A percentile compares a stretch with the other conserved stretches of the same genome.
phyloP scores from a whole-genome alignment of 1,284 basidiomycete genomes.

The Puccinia novopanici region DNA sequence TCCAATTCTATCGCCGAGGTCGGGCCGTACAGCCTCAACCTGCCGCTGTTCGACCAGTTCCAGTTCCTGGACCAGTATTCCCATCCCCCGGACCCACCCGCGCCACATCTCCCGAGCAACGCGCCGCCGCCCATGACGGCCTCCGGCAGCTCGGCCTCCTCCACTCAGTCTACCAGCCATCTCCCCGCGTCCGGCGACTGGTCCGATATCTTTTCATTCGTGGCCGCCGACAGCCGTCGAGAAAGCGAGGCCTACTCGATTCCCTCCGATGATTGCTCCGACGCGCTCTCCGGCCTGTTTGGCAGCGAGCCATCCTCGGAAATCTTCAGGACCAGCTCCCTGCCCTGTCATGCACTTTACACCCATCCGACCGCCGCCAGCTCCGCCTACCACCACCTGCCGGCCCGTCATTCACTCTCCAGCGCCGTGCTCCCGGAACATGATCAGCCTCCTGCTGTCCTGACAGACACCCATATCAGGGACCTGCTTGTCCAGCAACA shows the following conservation, averaged over 20 bases:
- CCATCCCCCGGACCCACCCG: not conserved
- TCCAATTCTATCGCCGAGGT: not conserved
- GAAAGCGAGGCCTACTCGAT: not conserved
- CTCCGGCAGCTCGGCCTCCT: not conserved
- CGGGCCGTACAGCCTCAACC: not conserved
- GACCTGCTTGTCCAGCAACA: not conserved
- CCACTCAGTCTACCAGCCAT: not conserved
- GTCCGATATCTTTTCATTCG: not conserved
- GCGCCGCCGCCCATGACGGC: not conserved
- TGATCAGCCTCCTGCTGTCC: not conserved
- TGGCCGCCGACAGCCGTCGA: not conserved
- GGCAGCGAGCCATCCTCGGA: not conserved
- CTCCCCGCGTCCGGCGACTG: not conserved
- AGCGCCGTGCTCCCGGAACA: not conserved
- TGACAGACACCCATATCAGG: not conserved
- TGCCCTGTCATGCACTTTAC: not conserved
- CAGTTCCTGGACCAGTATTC: conserved; percentile 6
- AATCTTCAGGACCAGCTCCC: not conserved
- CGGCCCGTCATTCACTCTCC: not conserved
- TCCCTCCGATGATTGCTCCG: not conserved
- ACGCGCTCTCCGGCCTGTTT: not conserved
- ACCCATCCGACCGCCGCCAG: not conserved
- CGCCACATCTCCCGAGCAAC: not conserved
- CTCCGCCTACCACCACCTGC: not conserved
- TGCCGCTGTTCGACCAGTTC: not conserved